phyloP scores from a whole-genome alignment of 2,329 filamentous ascomycete genomes.

The Xylaria arbuscula region DNA sequence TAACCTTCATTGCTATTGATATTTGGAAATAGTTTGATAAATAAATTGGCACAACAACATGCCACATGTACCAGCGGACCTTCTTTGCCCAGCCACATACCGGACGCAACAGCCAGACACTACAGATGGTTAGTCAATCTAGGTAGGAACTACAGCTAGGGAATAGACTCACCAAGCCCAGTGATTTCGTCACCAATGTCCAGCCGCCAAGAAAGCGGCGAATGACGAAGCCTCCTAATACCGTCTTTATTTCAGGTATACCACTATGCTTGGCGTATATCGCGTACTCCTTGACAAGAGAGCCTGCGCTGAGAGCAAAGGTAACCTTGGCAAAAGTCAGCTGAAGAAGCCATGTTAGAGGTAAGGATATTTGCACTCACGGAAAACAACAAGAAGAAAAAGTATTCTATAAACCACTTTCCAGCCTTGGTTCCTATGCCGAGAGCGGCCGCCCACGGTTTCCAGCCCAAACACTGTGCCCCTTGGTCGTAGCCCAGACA shows the following conservation, averaged over 20 bases:
- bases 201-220: slow-evolving; percentile 85
- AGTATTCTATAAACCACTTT: slow-evolving; percentile 85
- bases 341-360: not conserved
- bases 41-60: slow-evolving; percentile 93
- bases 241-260: slow-evolving; percentile 97
- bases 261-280: slow-evolving; percentile 92
- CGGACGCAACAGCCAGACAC: slow-evolving; percentile 91
- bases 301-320: slow-evolving; percentile 80
- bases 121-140: slow-evolving; percentile 54
- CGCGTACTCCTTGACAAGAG: slow-evolving; percentile 86
- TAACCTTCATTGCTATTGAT: slow-evolving; percentile 88
- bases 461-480: slow-evolving; percentile 87
- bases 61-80: slow-evolving; percentile 95
- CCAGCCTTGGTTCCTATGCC: slow-evolving; percentile 73
- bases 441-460: slow-evolving; percentile 81
- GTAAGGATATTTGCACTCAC: slow-evolving; percentile 63
- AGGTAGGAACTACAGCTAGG: not conserved
- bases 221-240: slow-evolving; percentile 94
- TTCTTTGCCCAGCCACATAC: slow-evolving; percentile 97
- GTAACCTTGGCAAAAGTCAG: slow-evolving; percentile 64
- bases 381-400: slow-evolving; percentile 86
- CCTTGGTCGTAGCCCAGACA: slow-evolving; percentile 90
- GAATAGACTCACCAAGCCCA: slow-evolving; percentile 75
- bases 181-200: slow-evolving; percentile 89
- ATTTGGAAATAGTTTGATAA: slow-evolving; percentile 86